Conservation (phyloP, 768 basidiomycete species). For the Steccherinum ochraceum region DNA sequence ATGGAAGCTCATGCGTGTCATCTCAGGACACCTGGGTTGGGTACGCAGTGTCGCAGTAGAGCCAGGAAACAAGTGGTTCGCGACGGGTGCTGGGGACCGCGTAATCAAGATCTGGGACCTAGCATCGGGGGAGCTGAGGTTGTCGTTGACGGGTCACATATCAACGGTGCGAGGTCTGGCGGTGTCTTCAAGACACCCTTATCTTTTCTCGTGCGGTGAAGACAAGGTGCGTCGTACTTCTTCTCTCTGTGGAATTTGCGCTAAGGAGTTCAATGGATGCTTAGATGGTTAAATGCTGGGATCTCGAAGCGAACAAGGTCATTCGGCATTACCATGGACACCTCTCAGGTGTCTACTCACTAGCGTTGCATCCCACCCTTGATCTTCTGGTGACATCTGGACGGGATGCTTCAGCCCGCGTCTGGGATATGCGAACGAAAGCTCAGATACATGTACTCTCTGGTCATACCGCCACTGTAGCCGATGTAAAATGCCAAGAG, state of each 20-base stretch:
- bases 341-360: conserved; percentile 92
- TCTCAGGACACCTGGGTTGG: conserved; percentile 98
- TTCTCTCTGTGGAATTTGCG: background rate
- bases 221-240: conserved; percentile 69
- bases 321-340: conserved; percentile 99
- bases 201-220: conserved; percentile 95
- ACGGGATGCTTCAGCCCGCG: conserved; percentile 92
- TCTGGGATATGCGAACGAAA: conserved; percentile 99
- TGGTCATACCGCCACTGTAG: conserved; percentile 93
- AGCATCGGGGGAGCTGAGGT: conserved; percentile 92
- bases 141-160: conserved; percentile 97
- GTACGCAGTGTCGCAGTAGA: conserved; percentile 94
- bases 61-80: conserved; percentile 98
- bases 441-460: conserved; percentile 90
- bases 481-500: conserved; percentile 94
- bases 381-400: conserved; percentile 94
- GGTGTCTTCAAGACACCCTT: conserved; percentile 89
- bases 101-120: conserved; percentile 99
- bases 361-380: conserved; percentile 90
- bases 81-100: conserved; percentile 94
- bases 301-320: conserved; percentile 97
- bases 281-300: conserved; percentile 99
- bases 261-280: background rate
- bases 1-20: conserved; percentile 95
- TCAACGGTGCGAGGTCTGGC: conserved; percentile 93